Percentiles rank a stretch among this genome's conserved stretches.
phyloP scores from a whole-genome alignment of 257 asterid genomes.

The Eucommia ulmoides region DNA sequence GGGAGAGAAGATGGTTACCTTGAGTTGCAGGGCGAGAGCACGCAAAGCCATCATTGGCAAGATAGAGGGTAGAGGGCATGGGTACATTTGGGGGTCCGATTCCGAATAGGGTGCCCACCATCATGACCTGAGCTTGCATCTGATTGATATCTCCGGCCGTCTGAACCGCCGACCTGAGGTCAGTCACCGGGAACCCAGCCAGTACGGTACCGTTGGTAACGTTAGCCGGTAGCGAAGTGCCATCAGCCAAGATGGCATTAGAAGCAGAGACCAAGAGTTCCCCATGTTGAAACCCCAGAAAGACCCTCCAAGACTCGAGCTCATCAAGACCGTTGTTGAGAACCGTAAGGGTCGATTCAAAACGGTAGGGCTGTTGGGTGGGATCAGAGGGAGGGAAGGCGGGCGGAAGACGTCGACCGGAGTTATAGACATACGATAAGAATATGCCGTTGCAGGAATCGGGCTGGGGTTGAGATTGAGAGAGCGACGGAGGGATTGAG shows the following conservation, averaged over 20 bases:
- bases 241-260: conserved; percentile 69
- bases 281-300: conserved; percentile 67
- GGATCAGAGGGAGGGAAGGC: conserved; percentile 18
- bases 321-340: conserved; percentile 66
- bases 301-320: conserved; percentile 70
- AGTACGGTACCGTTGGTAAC: conserved; percentile 73
- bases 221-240: conserved; percentile 46
- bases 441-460: conserved; percentile 57
- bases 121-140: conserved; percentile 45
- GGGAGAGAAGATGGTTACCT: conserved; percentile 30
- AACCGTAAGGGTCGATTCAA: conserved; percentile 42
- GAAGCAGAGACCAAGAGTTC: conserved; percentile 79
- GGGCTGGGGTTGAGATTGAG: conserved; percentile 40
- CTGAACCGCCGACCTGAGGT: conserved; percentile 73
- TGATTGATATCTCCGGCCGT: conserved; percentile 85
- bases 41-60: conserved; percentile 69
- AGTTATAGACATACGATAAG: conserved; percentile 34
- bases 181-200: conserved; percentile 72
- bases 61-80: conserved; percentile 51
- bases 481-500: conserved; percentile 21
- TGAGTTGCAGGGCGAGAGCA: conserved; percentile 47
- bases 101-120: conserved; percentile 86
- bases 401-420: conserved; percentile 48
- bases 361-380: conserved; percentile 51
- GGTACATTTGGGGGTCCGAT: conserved; percentile 48